phyloP scores from a whole-genome alignment of 2,329 filamentous ascomycete species.

The Cryphonectria naterciae region DNA sequence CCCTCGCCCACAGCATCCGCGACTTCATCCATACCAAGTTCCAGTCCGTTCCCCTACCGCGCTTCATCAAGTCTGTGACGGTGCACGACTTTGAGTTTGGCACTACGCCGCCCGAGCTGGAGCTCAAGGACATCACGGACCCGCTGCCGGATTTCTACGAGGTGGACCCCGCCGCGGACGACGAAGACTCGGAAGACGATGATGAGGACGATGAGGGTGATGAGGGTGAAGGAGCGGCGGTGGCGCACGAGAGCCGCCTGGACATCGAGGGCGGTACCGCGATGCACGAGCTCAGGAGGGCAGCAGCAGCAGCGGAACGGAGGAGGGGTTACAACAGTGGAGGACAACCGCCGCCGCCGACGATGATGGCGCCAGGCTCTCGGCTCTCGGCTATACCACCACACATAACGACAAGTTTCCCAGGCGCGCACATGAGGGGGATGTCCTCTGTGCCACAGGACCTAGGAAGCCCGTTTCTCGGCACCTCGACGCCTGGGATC shows the following conservation, averaged over 20 bases:
- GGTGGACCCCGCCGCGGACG: constrained; percentile 68
- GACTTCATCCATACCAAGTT: constrained; percentile 96
- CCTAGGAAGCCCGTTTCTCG: constrained; percentile 60
- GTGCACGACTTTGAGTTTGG: constrained; percentile 96
- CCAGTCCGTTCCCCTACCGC: constrained; percentile 85
- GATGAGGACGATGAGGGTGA: constrained; percentile 38
- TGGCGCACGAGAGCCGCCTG: constrained; percentile 38
- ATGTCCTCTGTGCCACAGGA: constrained; percentile 42
- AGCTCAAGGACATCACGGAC: constrained; percentile 96
- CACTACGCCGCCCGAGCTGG: constrained; percentile 77
- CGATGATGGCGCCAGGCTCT: constrained; percentile 2
- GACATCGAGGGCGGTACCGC: constrained; percentile 37
- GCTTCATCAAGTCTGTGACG: constrained; percentile 95
- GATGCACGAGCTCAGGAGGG: constrained; percentile 39
- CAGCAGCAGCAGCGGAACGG: constrained; percentile 29
- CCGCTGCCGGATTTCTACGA: constrained; percentile 97
- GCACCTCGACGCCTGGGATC: constrained; percentile 63
- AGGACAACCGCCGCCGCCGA: constrained; percentile 25
- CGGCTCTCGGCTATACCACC: constrained; percentile 38
- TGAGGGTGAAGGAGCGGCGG: constrained; percentile 39
- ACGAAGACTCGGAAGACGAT: constrained; percentile 57
- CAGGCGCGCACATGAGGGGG: constrained; percentile 10
- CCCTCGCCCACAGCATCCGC: constrained; percentile 83
- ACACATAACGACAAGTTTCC: constrained; percentile 43
- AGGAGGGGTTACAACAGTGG: constrained; percentile 20